Evolutionary conservation across 495 filamentous ascomycete species (phyloP), one percentile per base, ranked within the genome.

Genomic region (Alectoria sarmentosa): DNA sequence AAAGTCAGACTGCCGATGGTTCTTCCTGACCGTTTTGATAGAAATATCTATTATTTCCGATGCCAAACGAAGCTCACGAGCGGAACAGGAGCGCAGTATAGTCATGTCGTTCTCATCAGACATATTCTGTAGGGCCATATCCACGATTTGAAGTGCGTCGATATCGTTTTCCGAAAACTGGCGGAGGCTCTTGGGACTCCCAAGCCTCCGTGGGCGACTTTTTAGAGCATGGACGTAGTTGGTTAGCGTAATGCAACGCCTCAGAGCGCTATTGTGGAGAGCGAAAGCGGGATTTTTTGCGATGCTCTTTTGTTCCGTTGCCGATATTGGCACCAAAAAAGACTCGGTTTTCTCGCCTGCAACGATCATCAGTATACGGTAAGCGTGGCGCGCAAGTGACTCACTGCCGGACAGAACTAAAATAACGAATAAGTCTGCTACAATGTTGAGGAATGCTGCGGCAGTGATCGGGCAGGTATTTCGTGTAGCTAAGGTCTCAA

Each of bases 391-490:
- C 30, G 17, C 5, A 34, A 19, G 52, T 32, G 34, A 28, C 63
- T 65, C 49, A 65, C 63, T 60, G 21, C 46, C 49, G 17, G 41
- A 23, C 1, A n/a, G 23, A 37, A 32, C 1, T 3, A 65, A 36
- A 37, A 42, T 32, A 23, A 26, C 75, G 39, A 76, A 61, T 0
- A 68, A 66, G 38, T 79, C 79, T 37, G 72, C 77, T n/a, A 82
- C 39, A 42, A 77, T 71, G 63, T 80, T 76, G 15, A 82, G 42
- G 7, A 80, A 69, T 30, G 72, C 69, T 14, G 75, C 73, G 34
- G 73, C 75, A 36, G 78, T 74, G 26, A 76, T 75, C 3, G 78
- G 79, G 28, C 78, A 82, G 41, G 66, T 65, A 19, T 76, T 71
- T 38, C 61, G 23, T 11, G 71, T 64, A 61, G 76, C 76, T 4